Evolutionary conservation across 306 rosid species (phyloP), one percentile per base, ranked within the genome.

Genomic region (Ceratonia siliqua): DNA sequence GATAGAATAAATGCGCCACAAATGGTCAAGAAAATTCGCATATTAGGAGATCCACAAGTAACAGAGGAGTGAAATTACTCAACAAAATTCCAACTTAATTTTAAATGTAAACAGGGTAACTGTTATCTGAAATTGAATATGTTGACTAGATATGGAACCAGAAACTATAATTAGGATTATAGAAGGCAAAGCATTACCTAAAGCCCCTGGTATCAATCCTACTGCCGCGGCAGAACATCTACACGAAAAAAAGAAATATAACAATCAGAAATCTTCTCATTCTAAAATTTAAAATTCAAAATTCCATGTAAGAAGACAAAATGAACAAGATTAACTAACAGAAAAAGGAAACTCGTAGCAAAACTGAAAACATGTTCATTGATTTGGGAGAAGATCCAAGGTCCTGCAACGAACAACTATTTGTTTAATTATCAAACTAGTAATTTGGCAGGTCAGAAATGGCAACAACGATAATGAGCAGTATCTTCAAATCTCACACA

Each of bases 141-240:
- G 42, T 45, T 57, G 46, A 71, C 43, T 66, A 58, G 25, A 68
- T 48, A 45, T 39, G 33, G 46, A 82, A 73, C 42, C 32, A 48
- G 64, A 65, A 78, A 62, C 28, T 22, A 24, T 15, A 38, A 18
- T 35, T 20, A 12, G 20, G 21, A 52, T 21, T n/a, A 50, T 18
- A 17, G 20, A 66, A 58, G 66, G 79, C 39, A 70, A 70, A 80
- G 35, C 25, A 73, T 77, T 91, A 94, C 98, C 98, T 90, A 81
- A 91, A 94, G 30, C 99, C 99, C 85, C 99, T 80, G 32, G 97
- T 90, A 0, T 86, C 97, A 43, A 82, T 88, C 85, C 65, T 94
- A 89, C 97, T 92, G 70, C 99, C 97, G 0, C 97, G 97, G 76
- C 99, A 94, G 74, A 92, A 94, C 87, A 94, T 87, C 98, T 94